Base-by-base conservation (phyloP, 192 early-diverging fungal species). In the Coemansia sp. region DNA sequence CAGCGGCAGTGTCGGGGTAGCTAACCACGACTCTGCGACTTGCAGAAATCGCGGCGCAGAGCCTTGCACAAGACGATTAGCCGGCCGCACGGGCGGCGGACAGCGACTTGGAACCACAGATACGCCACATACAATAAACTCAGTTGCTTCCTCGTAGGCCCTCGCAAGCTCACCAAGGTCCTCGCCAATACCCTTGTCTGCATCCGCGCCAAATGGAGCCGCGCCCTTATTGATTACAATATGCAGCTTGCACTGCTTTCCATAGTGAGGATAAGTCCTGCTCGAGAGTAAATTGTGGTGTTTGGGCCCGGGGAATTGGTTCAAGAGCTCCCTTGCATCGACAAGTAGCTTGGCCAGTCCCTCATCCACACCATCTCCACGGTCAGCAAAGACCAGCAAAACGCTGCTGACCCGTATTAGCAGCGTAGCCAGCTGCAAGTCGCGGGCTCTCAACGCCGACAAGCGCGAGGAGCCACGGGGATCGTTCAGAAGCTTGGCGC, bases 361-460 rank as follows among this genome's bases (percentile, higher is more conserved):
- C 36, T 8, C 14, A 31, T 78, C 75, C 36, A 72, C 24, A 24
- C 39, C 20, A 22, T 24, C 27, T 8, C 20, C 37, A 2, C 38
- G 17, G 57, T 47, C 41, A 17, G 20, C 65, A 39, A 71, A 36
- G 4, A 81, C 73, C 22, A 81, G 8, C 22, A 81, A 36, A 0
- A 59, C 56, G 42, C 75, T 69, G 59, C 78, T 69, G 29, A 68
- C 41, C n/a, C 68, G 73, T 45, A 81, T 65, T 59, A 76, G 11
- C 12, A 70, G 61, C 51, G 60, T 29, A 0, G 66, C 54, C 11
- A 76, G 20, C 62, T 81, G 78, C 59, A 81, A n/a, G 37, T 70
- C 64, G 47, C 69, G 66, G 4, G 61, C 58, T 24, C 70, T 62
- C 35, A 54, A 20, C 15, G 53, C 46, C 6, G 60, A 27, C 31